Percentiles rank a stretch among this genome's conserved stretches.
Evolutionary conservation across 1,284 basidiomycete species (phyloP).

Genomic region (Somion occarium): DNA sequence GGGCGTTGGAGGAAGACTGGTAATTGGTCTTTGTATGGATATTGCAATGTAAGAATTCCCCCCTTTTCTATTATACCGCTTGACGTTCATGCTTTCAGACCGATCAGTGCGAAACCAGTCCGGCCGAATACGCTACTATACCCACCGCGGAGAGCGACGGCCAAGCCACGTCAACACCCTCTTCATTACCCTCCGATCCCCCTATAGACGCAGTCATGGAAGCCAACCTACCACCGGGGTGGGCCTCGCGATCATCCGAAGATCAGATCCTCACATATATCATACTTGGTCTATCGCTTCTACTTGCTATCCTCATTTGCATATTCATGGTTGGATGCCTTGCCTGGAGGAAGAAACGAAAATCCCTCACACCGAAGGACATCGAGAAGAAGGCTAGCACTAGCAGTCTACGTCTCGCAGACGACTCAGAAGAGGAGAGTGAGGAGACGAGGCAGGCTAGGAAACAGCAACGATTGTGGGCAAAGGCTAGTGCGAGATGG

Average conservation of each 20-base stretch:
- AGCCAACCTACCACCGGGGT: slow-evolving; percentile 50
- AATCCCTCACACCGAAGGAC: slow-evolving; percentile 19
- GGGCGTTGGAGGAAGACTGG: slow-evolving; percentile 55
- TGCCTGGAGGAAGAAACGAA: slow-evolving; percentile 46
- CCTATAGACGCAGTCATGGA: slow-evolving; percentile 10
- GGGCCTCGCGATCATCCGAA: slow-evolving; percentile 30
- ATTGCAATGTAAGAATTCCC: slow-evolving; percentile 34
- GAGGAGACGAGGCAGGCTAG: slow-evolving; percentile 39
- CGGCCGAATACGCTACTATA: slow-evolving; percentile 5
- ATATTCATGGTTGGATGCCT: slow-evolving; percentile 51
- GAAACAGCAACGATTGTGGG: slow-evolving; percentile 54
- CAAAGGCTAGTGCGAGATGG: slow-evolving; percentile 59
- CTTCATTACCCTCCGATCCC: slow-evolving; percentile 1
- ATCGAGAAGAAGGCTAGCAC: slow-evolving; percentile 32
- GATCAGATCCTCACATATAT: slow-evolving; percentile 30
- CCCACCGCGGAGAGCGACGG: slow-evolving; percentile 11
- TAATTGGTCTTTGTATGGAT: slow-evolving; percentile 59
- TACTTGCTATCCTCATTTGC: slow-evolving; percentile 52
- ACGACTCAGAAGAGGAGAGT: slow-evolving; percentile 27
- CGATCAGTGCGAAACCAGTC: slow-evolving; percentile 10
- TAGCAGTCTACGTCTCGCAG: slow-evolving; percentile 25
- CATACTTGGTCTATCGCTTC: slow-evolving; percentile 56
- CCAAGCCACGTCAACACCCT: slow-evolving; percentile 16
- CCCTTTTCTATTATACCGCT: slow-evolving; percentile 10
- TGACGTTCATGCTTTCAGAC: slow-evolving; percentile 2